Base-by-base conservation (phyloP, 495 filamentous ascomycete genomes). In the Lasiosphaeris hirsuta region DNA sequence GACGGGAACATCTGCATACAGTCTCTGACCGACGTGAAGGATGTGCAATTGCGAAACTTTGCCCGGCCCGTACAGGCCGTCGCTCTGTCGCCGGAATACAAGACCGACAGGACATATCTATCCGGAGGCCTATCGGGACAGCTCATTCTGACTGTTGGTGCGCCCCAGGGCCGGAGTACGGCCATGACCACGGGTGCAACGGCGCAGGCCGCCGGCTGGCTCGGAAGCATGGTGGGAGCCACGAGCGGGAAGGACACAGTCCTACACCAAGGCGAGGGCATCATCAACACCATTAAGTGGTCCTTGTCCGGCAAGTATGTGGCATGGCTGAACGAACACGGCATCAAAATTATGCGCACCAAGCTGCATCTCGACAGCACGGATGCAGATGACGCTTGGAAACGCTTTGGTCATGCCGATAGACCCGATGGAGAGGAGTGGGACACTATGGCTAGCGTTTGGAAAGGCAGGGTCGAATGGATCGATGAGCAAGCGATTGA, bases 331-430 rank as follows among this genome's bases (percentile, higher is more conserved):
- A 97, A 96, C 63, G 94, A 98, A 70, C 86, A 93, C 63, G 94
- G 94, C 1, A 92, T 96, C 65, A 96, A 96, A 69, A 91, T 98
- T 47, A 97, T 98, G 94, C 82, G 94, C 43, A 90, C 89, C 4
- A 92, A 92, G 65, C 70, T 96, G 19, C 82, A 90, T 54, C 78
- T 97, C 39, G 90, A 94, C 13, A 84, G 78, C 37, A 81, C 81
- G 6, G 89, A 95, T 58, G 71, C 79, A 2, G 93, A 96, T 13
- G 84, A 86, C 60, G 89, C 92, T 17, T 98, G 94, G 94, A 97
- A 94, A 69, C 83, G 94, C n/a, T 88, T 98, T 58, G 90, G 89
- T 30, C 94, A 97, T 66, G 87, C 93, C 44, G 92, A 92, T 62
- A 81, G 88, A 48, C 92, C 92, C 2, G 87, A 88, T 55, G 82